These are phyloP conservation scores for Diutina rugosa DNA, from an alignment of 1,139 yeast genomes.

Conservation along the genomic window DNA sequence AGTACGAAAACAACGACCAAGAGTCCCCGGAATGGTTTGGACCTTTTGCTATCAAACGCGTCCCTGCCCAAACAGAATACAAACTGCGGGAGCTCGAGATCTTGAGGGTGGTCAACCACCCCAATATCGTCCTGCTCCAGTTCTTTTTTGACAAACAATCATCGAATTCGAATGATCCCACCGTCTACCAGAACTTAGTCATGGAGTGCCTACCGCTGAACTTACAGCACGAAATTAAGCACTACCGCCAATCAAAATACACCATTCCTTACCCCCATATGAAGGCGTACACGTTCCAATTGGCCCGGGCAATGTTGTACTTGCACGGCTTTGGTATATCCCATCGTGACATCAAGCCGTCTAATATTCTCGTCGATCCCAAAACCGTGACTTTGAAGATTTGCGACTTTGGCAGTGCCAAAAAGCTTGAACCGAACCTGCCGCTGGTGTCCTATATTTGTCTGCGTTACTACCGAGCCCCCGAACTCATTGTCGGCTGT, in stretches of 20 bases:
- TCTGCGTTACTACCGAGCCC: slow-evolving; percentile 73
- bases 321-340: slow-evolving; percentile 69
- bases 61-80: slow-evolving; percentile 77
- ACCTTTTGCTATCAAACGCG: slow-evolving; percentile 72
- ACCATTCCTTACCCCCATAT: slow-evolving; percentile 63
- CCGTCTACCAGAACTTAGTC: slow-evolving; percentile 63
- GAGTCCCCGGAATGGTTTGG: slow-evolving; percentile 27
- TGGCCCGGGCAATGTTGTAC: slow-evolving; percentile 72
- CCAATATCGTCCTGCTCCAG: slow-evolving; percentile 58
- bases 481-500: slow-evolving; percentile 71
- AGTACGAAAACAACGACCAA: slow-evolving; percentile 3
- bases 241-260: slow-evolving; percentile 48
- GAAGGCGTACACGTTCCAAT: slow-evolving; percentile 68
- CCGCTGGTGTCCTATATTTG: slow-evolving; percentile 73
- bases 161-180: slow-evolving; percentile 38
- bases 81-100: slow-evolving; percentile 71
- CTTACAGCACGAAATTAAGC: slow-evolving; percentile 59
- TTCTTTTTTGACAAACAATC: slow-evolving; percentile 56
- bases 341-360: slow-evolving; percentile 75
- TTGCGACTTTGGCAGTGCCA: slow-evolving; percentile 78
- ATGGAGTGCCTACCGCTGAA: slow-evolving; percentile 83
- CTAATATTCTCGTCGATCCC: slow-evolving; percentile 67
- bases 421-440: slow-evolving; percentile 58
- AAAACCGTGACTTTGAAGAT: slow-evolving; percentile 51
- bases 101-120: slow-evolving; percentile 61